A percentile compares a stretch with the other conserved stretches of the same genome.
phyloP scores from a whole-genome alignment of 768 basidiomycete genomes.

The Lentinus tigrinus region DNA sequence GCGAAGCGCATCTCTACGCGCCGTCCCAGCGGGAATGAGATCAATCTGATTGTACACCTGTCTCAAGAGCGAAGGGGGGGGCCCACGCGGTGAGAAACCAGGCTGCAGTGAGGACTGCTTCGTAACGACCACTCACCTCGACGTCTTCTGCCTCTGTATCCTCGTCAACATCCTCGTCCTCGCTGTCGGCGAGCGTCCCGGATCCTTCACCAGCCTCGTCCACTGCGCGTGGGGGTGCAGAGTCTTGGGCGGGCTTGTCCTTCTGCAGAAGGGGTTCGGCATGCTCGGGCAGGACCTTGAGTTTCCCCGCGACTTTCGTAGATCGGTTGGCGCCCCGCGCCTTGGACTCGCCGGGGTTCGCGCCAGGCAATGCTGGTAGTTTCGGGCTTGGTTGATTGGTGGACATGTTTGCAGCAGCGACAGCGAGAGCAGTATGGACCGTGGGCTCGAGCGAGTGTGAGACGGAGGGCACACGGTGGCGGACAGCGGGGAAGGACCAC shows the following conservation, averaged over 20 bases:
- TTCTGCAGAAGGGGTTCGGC: slow-evolving; percentile 48
- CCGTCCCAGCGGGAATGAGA: slow-evolving; percentile 91
- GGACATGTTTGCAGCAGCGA: slow-evolving; percentile 12
- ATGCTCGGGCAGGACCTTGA: slow-evolving; percentile 87
- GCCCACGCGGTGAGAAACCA: not conserved
- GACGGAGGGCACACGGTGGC: not conserved
- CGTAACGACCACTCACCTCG: slow-evolving; percentile 44
- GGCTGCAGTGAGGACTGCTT: not conserved
- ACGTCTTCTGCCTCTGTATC: slow-evolving; percentile 60
- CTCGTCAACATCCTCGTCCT: slow-evolving; percentile 65
- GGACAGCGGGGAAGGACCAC: not conserved
- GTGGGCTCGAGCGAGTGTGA: not conserved
- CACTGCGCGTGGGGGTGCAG: slow-evolving; percentile 18
- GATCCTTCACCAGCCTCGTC: slow-evolving; percentile 27
- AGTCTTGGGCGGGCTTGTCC: slow-evolving; percentile 14
- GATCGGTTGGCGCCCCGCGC: slow-evolving; percentile 73
- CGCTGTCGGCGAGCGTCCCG: slow-evolving; percentile 49
- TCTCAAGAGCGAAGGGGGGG: not conserved
- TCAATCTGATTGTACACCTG: slow-evolving; percentile 95
- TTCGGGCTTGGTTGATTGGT: slow-evolving; percentile 19
- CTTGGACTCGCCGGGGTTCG: slow-evolving; percentile 44
- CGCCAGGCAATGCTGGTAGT: not conserved
- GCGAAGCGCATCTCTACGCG: slow-evolving; percentile 83
- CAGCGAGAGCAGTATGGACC: not conserved
- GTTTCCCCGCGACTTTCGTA: slow-evolving; percentile 80